These are phyloP conservation scores for Fusarium verticillioides DNA, from an alignment of 2,329 filamentous ascomycete species.

Conservation along the genomic window DNA sequence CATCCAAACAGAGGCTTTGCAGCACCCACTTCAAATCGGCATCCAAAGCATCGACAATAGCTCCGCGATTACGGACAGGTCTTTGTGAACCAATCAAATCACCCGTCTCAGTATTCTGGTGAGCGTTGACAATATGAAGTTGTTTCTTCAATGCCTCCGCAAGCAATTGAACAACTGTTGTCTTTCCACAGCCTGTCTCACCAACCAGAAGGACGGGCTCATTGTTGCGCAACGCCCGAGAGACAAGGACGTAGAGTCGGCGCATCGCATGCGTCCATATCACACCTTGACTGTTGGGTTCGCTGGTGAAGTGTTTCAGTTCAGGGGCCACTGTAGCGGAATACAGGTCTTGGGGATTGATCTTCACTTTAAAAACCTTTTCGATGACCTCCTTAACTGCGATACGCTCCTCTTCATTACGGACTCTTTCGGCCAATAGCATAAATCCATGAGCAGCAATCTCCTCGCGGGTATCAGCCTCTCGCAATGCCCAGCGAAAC, in stretches of 20 bases:
- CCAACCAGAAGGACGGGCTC: constrained; percentile 95
- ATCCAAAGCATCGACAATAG: constrained; percentile 73
- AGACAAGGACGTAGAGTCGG: constrained; percentile 88
- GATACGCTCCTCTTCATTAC: constrained; percentile 85
- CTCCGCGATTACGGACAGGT: constrained; percentile 85
- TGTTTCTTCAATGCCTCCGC: constrained; percentile 81
- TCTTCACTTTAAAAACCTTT: constrained; percentile 85
- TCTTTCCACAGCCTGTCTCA: constrained; percentile 98
- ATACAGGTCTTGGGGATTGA: constrained; percentile 81
- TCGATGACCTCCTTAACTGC: constrained; percentile 92
- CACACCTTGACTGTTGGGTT: constrained; percentile 69
- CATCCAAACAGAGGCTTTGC: constrained; percentile 52
- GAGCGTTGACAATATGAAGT: constrained; percentile 92
- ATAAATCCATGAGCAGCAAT: constrained; percentile 95
- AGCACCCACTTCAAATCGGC: constrained; percentile 67
- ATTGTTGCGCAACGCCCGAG: constrained; percentile 84
- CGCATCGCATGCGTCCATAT: constrained; percentile 98
- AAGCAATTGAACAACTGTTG: constrained; percentile 91
- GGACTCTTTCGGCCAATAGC: constrained; percentile 92
- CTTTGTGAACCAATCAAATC: constrained; percentile 96
- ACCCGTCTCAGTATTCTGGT: constrained; percentile 97
- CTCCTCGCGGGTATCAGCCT: constrained; percentile 86
- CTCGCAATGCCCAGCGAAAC: constrained; percentile 91
- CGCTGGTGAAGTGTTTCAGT: constrained; percentile 59
- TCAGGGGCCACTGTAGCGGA: constrained; percentile 67